These are phyloP conservation scores for Salicornia ramosissima DNA, from an alignment of 148 eudicot genomes.

Conservation along the genomic window DNA sequence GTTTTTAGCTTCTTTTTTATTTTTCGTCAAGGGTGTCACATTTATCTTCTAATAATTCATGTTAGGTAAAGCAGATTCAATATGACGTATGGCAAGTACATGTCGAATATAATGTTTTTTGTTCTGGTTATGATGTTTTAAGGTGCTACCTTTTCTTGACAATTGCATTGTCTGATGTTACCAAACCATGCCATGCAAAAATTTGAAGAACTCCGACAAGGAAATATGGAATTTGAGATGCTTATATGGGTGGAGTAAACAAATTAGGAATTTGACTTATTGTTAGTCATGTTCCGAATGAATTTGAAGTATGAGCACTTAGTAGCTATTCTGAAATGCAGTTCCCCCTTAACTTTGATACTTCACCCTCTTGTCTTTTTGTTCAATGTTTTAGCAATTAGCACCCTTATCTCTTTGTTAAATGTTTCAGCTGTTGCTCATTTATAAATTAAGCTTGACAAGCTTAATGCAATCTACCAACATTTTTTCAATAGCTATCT, in stretches of 20 bases:
- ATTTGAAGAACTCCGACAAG: background rate
- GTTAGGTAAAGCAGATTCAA: background rate
- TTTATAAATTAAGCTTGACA: no score
- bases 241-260: background rate
- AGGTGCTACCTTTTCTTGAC: background rate
- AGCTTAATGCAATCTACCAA: no score
- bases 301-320: background rate
- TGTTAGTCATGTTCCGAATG: background rate
- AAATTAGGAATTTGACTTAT: background rate
- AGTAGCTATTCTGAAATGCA: background rate
- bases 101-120: background rate
- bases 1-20: conserved; percentile 14
- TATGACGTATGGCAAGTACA: background rate
- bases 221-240: background rate
- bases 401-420: background rate
- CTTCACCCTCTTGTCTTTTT: no score
- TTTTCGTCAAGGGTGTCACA: background rate
- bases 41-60: background rate
- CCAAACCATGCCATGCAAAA: background rate
- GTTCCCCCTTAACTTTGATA: background rate
- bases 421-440: background rate
- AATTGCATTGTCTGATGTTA: background rate
- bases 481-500: no score
- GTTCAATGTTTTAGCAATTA: no score
- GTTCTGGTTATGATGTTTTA: background rate